A percentile compares a stretch with the other conserved stretches of the same genome.
phyloP scores from a whole-genome alignment of 2,329 filamentous ascomycete species.

The Cladosporium cucumerinum region DNA sequence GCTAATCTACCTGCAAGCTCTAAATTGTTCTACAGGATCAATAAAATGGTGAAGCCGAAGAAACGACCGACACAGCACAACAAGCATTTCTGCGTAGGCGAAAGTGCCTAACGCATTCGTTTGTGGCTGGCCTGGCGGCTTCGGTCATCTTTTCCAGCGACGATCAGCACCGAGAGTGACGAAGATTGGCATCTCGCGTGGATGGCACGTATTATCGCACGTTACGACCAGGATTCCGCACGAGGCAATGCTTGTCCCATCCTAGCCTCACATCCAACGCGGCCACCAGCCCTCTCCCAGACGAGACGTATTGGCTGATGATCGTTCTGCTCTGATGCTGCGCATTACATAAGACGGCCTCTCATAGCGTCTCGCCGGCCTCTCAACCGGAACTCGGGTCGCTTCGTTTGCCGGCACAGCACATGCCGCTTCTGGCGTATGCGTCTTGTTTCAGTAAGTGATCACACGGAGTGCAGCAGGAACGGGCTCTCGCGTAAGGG shows the following conservation, averaged over 20 bases:
- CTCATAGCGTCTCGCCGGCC: background rate
- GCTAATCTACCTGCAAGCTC: background rate
- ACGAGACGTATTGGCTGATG: background rate
- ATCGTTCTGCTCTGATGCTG: background rate
- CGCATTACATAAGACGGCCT: background rate
- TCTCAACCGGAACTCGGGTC: background rate
- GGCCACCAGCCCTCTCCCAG: background rate
- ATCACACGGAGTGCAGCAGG: background rate
- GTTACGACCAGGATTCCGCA: slow-evolving; percentile 12
- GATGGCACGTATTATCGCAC: slow-evolving; percentile 10
- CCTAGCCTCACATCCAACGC: background rate
- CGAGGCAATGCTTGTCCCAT: slow-evolving; percentile 10
- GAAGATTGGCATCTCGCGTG: slow-evolving; percentile 14
- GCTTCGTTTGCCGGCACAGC: slow-evolving; percentile 5
- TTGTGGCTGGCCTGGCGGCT: background rate
- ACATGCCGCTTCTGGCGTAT: background rate
- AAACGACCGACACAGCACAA: background rate
- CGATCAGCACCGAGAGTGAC: slow-evolving; percentile 7
- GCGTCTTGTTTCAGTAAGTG: background rate
- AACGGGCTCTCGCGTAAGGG: background rate
- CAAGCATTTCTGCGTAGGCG: background rate
- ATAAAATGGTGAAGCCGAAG: slow-evolving; percentile 6
- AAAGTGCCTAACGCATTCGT: background rate
- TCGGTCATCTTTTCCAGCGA: background rate
- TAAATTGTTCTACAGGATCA: background rate